Base-by-base conservation (phyloP, 2,329 filamentous ascomycete genomes). In the Penicillium sp. region DNA sequence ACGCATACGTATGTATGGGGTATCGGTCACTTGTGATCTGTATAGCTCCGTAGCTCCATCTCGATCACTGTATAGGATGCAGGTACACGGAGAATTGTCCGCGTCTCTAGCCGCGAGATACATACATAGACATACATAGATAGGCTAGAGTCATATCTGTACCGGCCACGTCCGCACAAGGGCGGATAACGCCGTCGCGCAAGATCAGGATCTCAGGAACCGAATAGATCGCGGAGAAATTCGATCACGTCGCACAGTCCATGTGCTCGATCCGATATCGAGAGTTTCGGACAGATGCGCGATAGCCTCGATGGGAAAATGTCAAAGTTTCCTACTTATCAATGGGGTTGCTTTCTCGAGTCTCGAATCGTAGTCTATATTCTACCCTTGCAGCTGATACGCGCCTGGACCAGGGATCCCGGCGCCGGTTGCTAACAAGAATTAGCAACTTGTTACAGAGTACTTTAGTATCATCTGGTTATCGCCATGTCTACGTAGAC, bases 351-450 rank as follows among this genome's bases (percentile, higher is more conserved):
- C 44, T 40, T 39, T 27, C 39, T 46, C 13, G 20, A 12, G 33
- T 46, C 35, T 40, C 31, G 44, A 46, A 32, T 27, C 18, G 28
- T 27, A 43, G 46, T 47, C 48, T 55, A 54, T 50, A 42, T 48
- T 38, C 46, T 41, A 32, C 8, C 55, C 54, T 54, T 60, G 54
- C 60, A 61, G 55, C 56, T 63, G 62, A 65, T 66, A 65, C 64
- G 63, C 57, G 54, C 41, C 35, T 44, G 20, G 42, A 28, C 42
- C 39, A 13, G 25, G 39, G 49, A 45, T 35, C 49, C 52, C 48
- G 45, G 49, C 46, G 45, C 23, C 44, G 32, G 47, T 60, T 62
- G 57, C 60, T 65, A 65, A 64, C 53, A 52, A 29, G 27, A 47
- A 47, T 9, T 63, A 60, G 55, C 56, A 63, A 65, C 12, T 6